Conservation (phyloP, 2,329 filamentous ascomycete genomes). For the Zasmidium cellare region DNA sequence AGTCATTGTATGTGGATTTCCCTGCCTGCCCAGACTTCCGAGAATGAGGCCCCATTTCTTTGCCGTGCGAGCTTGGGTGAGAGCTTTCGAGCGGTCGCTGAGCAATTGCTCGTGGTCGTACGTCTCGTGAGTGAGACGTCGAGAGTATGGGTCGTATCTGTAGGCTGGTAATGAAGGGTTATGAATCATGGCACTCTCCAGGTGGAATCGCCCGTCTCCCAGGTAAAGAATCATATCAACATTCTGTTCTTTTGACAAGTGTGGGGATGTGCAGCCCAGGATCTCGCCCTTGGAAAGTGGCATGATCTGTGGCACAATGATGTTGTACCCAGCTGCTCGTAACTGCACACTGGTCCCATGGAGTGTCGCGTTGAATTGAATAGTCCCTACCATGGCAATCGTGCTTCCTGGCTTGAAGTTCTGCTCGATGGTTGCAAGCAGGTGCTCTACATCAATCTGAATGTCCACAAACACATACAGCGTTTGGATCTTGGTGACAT, state of each 20-base stretch:
- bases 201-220: slow-evolving; percentile 89
- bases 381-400: slow-evolving; percentile 91
- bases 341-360: slow-evolving; percentile 79
- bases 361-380: slow-evolving; percentile 97
- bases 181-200: slow-evolving; percentile 99
- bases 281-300: slow-evolving; percentile 95
- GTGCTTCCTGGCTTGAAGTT: slow-evolving; percentile 86
- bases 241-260: slow-evolving; percentile 54
- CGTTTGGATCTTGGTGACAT: slow-evolving; percentile 94
- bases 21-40: slow-evolving; percentile 87
- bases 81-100: slow-evolving; percentile 72
- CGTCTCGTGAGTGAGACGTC: slow-evolving; percentile 83
- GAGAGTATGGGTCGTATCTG: slow-evolving; percentile 93
- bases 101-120: slow-evolving; percentile 95
- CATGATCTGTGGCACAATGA: slow-evolving; percentile 88
- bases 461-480: slow-evolving; percentile 99
- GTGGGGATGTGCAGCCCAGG: slow-evolving; percentile 91
- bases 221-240: slow-evolving; percentile 84
- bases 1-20: slow-evolving; percentile 88
- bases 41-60: slow-evolving; percentile 94
- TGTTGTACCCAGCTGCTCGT: slow-evolving; percentile 78
- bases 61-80: slow-evolving; percentile 71
- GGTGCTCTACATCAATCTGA: slow-evolving; percentile 85
- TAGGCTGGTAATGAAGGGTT: slow-evolving; percentile 90
- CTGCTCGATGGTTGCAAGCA: slow-evolving; percentile 80